Conservation (phyloP, 805 yeast genomes). For the Yarrowia porcina region DNA sequence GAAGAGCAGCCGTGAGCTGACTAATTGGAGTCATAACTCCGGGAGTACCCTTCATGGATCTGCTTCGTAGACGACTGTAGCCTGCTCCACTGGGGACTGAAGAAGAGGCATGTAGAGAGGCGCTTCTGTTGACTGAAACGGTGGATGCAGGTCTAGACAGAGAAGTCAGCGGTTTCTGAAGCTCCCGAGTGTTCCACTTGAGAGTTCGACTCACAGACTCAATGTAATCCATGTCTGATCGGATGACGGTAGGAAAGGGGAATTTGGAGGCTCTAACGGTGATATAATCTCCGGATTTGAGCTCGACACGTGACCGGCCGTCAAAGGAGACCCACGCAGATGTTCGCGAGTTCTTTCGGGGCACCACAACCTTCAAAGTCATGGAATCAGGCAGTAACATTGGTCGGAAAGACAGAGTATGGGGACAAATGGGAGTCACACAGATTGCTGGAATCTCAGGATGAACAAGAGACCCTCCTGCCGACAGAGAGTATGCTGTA, state of each 20-base stretch:
- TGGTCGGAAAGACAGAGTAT: constrained; percentile 89
- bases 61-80: constrained; percentile 8
- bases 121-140: constrained; percentile 19
- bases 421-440: constrained; percentile 91
- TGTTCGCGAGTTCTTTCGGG: constrained; percentile 64
- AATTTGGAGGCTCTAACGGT: constrained; percentile 77
- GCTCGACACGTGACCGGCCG: constrained; percentile 80
- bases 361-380: constrained; percentile 77
- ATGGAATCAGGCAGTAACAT: constrained; percentile 91
- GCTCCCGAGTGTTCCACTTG: constrained; percentile 88
- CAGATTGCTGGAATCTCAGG: constrained; percentile 91
- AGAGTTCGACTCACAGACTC: constrained; percentile 82
- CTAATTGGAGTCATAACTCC: constrained; percentile 6
- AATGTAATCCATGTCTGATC: constrained; percentile 61
- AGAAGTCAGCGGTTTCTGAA: constrained; percentile 69
- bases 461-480: constrained; percentile 93
- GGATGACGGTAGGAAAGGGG: constrained; percentile 87
- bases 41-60: constrained; percentile 21
- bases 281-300: constrained; percentile 77
- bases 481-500: constrained; percentile 91
- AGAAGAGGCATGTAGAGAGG: constrained; percentile 4
- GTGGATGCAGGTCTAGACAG: constrained; percentile 40
- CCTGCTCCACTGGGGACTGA: constrained; percentile 12
- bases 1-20: constrained; percentile 13
- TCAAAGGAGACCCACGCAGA: constrained; percentile 97